These are phyloP conservation scores for Fusarium pseudonygamai DNA, from an alignment of 2,329 filamentous ascomycete species.

Conservation along the genomic window DNA sequence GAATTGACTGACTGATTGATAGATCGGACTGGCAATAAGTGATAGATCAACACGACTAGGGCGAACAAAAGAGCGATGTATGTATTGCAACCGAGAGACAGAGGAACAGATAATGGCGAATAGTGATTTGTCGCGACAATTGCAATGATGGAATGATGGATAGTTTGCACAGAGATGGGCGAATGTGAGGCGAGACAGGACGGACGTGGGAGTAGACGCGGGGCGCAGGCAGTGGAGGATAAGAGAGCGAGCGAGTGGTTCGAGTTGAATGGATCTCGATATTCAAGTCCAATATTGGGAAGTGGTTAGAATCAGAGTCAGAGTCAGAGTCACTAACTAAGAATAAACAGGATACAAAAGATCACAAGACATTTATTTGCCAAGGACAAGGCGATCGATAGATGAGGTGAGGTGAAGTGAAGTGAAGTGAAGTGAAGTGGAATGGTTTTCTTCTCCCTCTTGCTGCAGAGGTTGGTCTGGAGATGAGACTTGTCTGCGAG, in stretches of 20 bases:
- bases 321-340: slow-evolving; percentile 12
- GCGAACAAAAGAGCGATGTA: not conserved
- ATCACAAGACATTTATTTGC: slow-evolving; percentile 20
- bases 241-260: not conserved
- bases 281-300: not conserved
- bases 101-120: not conserved
- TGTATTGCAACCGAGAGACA: not conserved
- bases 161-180: slow-evolving; percentile 13
- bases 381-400: slow-evolving; percentile 22
- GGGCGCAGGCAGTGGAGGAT: slow-evolving; percentile 1
- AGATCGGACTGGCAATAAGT: not conserved
- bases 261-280: slow-evolving; percentile 6
- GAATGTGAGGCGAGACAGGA: not conserved
- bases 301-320: not conserved
- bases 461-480: slow-evolving; percentile 32
- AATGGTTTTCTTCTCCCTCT: slow-evolving; percentile 26
- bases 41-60: not conserved
- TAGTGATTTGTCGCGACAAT: slow-evolving; percentile 6
- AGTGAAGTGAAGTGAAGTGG: slow-evolving; percentile 3
- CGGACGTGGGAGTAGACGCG: not conserved
- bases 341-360: slow-evolving; percentile 15
- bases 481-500: slow-evolving; percentile 22
- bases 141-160: slow-evolving; percentile 15
- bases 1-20: slow-evolving; percentile 26
- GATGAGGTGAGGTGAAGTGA: slow-evolving; percentile 19